Base-by-base conservation (phyloP, 1,284 basidiomycete species). In the Paramarasmius palmivorus region DNA sequence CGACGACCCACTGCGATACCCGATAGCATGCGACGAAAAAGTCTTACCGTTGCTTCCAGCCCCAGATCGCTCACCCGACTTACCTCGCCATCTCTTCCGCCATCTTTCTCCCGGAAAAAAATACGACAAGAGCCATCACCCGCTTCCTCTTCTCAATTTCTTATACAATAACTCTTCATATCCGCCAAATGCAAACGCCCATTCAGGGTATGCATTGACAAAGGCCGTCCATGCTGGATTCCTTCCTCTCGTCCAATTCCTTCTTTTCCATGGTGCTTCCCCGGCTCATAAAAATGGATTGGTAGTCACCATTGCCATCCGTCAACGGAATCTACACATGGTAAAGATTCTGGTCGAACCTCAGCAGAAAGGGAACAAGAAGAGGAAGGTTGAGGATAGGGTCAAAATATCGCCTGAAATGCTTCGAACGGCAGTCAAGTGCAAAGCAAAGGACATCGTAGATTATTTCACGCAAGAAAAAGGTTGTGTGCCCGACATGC, bases 391-490 rank as follows among this genome's bases (percentile, higher is more conserved):
- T 87, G 76, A 76, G 59, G 88, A 92, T 68, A 73, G 89, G 52
- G 68, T 89, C 12, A 58, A 65, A 20, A 77, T 87, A 8, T 79
- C 76, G 49, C 69, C 71, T 9, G 74, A 73, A 49, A 80, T 90
- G 84, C 64, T 95, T 49, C 83, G 73, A 61, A 65, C 70, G 8
- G 90, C 90, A 1, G 80, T 90, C 4, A 79, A 77, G 60, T 75
- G 73, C 56, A 76, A 80, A 51, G 87, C 88, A 6, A 73, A 75
- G 45, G 85, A 90, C 59, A 86, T 92, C 44, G 78, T 86, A 48
- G 75, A 88, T 49, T 94, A 91, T 64, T 76, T 94, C 41, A 81
- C 83, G 49, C 69, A 74, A 54, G 92, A 92, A 65, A 93, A 92
- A 69, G 85, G 87, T 8, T 83, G 84, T 62, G 70, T 88, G 23